These are phyloP conservation scores for Suhomyces xylopsoci DNA, from an alignment of 805 yeast species.

Conservation along the genomic window DNA sequence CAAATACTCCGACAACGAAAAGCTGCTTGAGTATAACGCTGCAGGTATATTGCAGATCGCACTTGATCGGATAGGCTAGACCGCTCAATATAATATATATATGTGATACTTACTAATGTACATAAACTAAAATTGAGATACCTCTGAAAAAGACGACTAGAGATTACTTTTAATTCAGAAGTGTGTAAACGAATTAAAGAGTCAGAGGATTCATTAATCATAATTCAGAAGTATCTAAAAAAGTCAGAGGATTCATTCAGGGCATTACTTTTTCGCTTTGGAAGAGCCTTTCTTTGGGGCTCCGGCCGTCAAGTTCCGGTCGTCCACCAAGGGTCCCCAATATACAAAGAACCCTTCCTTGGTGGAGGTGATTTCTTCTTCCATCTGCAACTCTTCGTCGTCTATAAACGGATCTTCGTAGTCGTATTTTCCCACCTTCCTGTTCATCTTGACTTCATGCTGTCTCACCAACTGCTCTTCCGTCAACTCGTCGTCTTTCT, in stretches of 20 bases:
- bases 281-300: slow-evolving; percentile 21
- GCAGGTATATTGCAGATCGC: slow-evolving; percentile 34
- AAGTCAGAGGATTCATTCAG: too few relatives aligned
- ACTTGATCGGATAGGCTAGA: slow-evolving; percentile 26
- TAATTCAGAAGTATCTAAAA: too few relatives aligned
- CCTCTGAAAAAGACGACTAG: too few relatives aligned
- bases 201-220: too few relatives aligned
- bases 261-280: slow-evolving; percentile 22
- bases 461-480: slow-evolving; percentile 45
- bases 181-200: too few relatives aligned
- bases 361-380: slow-evolving; percentile 88
- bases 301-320: slow-evolving; percentile 19
- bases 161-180: too few relatives aligned
- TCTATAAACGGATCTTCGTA: slow-evolving; percentile 93
- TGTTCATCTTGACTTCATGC: slow-evolving; percentile 50
- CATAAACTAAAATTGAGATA: not conserved
- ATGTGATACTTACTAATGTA: not conserved
- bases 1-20: slow-evolving; percentile 14
- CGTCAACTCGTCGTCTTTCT: slow-evolving; percentile 23
- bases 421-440: slow-evolving; percentile 89
- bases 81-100: not conserved
- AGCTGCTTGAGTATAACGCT: slow-evolving; percentile 25
- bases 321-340: slow-evolving; percentile 84
- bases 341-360: slow-evolving; percentile 95
- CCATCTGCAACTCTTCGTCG: slow-evolving; percentile 88